phyloP scores from a whole-genome alignment of 306 rosid genomes.

The Cyclanthera cordifolia region DNA sequence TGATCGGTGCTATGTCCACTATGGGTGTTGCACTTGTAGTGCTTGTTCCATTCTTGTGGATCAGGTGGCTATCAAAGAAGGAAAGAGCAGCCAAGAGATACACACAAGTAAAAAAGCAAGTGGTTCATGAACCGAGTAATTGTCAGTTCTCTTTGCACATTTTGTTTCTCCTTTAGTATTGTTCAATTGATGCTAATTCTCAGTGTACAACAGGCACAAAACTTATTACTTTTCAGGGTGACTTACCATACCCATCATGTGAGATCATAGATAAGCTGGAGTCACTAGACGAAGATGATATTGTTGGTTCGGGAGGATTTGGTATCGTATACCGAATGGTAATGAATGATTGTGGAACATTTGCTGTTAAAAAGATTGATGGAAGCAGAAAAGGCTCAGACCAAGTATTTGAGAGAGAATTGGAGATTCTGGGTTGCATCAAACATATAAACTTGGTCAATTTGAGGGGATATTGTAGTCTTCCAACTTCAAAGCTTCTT shows the following conservation, averaged over 20 bases:
- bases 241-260: conserved; percentile 75
- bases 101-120: conserved; percentile 73
- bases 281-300: conserved; percentile 66
- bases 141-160: background rate
- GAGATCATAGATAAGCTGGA: conserved; percentile 87
- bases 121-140: conserved; percentile 57
- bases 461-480: conserved; percentile 83
- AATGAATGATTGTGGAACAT: conserved; percentile 87
- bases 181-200: background rate
- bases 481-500: conserved; percentile 76
- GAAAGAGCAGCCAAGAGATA: conserved; percentile 61
- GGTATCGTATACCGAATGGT: conserved; percentile 92
- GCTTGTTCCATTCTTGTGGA: conserved; percentile 61
- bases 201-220: conserved; percentile 52
- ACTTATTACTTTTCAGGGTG: conserved; percentile 90
- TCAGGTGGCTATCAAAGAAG: conserved; percentile 49
- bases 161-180: background rate
- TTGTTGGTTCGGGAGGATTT: conserved; percentile 87
- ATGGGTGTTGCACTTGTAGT: conserved; percentile 45
- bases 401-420: conserved; percentile 81
- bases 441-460: conserved; percentile 80
- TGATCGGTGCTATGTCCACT: conserved; percentile 62
- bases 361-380: conserved; percentile 86
- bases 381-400: conserved; percentile 68
- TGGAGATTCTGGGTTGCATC: conserved; percentile 84